phyloP scores from a whole-genome alignment of 2,329 filamentous ascomycete species.

The Graphilbum ipis-grandicollis region DNA sequence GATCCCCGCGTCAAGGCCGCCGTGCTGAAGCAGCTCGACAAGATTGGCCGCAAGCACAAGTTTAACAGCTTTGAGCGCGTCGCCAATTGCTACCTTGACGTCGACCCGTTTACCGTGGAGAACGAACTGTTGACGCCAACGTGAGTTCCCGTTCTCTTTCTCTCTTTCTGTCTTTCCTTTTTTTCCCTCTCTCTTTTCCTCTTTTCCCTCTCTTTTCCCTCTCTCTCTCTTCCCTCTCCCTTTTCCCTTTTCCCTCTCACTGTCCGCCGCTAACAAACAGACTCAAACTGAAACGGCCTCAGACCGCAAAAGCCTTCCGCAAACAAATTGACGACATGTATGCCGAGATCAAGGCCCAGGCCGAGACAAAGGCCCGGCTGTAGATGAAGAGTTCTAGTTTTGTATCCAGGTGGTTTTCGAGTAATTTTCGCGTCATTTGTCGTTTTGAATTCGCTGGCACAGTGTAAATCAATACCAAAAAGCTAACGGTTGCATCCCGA shows the following conservation, averaged over 20 bases:
- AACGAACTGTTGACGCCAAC: constrained; percentile 82
- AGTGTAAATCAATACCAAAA: no score
- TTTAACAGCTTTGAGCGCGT: constrained; percentile 87
- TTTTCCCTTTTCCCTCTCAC: not conserved
- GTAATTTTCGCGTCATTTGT: no score
- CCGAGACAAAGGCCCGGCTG: constrained; percentile 25
- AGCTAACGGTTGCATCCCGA: no score
- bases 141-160: constrained; percentile 34
- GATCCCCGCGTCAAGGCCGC: constrained; percentile 58
- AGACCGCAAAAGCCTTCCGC: constrained; percentile 33
- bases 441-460: no score
- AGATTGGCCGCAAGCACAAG: constrained; percentile 64
- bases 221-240: not conserved
- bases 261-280: constrained; percentile 15
- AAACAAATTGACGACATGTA: constrained; percentile 39
- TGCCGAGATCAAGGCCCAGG: constrained; percentile 28
- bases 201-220: not conserved
- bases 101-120: constrained; percentile 86
- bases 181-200: constrained; percentile 1
- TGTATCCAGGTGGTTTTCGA: no score
- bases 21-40: constrained; percentile 62
- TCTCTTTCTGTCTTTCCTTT: not conserved
- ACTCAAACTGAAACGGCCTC: constrained; percentile 42
- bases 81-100: constrained; percentile 50
- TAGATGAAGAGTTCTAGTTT: constrained; percentile 11